These are phyloP conservation scores for Pichia gijzeniarum DNA, from an alignment of 805 yeast genomes.

Conservation along the genomic window DNA sequence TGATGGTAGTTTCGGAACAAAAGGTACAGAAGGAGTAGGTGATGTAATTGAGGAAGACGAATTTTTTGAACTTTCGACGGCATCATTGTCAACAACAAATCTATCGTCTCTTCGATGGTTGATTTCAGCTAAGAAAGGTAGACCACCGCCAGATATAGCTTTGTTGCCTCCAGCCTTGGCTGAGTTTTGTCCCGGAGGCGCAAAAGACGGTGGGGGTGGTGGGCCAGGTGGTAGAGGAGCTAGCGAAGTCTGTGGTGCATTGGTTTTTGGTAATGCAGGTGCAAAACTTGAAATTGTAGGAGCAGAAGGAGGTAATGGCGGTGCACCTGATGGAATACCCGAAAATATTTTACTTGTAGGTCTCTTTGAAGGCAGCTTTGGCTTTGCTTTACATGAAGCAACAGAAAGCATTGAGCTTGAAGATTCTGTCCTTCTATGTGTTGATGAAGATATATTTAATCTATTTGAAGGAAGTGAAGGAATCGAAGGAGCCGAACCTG, in stretches of 20 bases:
- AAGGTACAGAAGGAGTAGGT: not conserved
- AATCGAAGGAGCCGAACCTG: not conserved
- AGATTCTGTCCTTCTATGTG: conserved; percentile 1
- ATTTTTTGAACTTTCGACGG: conserved; percentile 3
- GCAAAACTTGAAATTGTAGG: conserved; percentile 5
- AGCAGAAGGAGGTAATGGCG: conserved; percentile 12
- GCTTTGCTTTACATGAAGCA: conserved; percentile 15
- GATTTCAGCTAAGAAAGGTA: conserved; percentile 51
- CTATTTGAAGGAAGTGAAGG: conserved; percentile 14
- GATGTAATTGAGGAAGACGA: not conserved
- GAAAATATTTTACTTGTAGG: conserved; percentile 15
- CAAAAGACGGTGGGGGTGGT: conserved; percentile 10
- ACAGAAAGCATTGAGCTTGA: conserved; percentile 12
- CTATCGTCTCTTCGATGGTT: conserved; percentile 44
- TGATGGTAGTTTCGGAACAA: too few relatives aligned
- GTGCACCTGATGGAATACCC: not conserved
- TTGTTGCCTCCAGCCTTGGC: not conserved
- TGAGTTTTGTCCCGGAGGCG: not conserved
- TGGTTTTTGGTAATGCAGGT: not conserved
- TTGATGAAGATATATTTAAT: not conserved
- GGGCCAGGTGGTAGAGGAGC: conserved; percentile 15
- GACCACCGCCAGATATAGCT: conserved; percentile 25
- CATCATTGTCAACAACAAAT: conserved; percentile 36
- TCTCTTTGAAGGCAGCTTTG: conserved; percentile 17
- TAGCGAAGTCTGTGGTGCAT: not conserved